Conservation (phyloP, 2,329 filamentous ascomycete genomes). For the Diaporthe velutina region DNA sequence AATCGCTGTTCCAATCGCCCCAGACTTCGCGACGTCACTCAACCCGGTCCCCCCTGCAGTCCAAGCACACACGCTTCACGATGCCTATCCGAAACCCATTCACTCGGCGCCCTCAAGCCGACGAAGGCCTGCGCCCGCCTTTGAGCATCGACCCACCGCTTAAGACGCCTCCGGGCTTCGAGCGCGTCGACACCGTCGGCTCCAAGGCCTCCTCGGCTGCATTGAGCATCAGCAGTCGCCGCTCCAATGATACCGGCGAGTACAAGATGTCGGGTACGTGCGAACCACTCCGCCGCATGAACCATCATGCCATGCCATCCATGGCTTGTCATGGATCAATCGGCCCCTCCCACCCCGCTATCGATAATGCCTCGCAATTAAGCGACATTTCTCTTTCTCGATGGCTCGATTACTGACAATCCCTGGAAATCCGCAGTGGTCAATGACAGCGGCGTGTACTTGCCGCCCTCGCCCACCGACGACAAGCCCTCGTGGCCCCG, state of each 20-base stretch:
- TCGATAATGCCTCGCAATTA: slow-evolving; percentile 35
- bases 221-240: slow-evolving; percentile 69
- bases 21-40: neutral
- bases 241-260: slow-evolving; percentile 75
- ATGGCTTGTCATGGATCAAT: neutral
- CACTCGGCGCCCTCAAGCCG: slow-evolving; percentile 65
- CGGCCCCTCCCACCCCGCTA: slow-evolving; percentile 5
- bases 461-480: slow-evolving; percentile 92
- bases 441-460: slow-evolving; percentile 94
- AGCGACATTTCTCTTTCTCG: slow-evolving; percentile 6
- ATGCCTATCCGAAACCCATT: slow-evolving; percentile 85
- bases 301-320: slow-evolving; percentile 17
- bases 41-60: neutral
- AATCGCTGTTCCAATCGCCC: neutral
- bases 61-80: slow-evolving; percentile 41
- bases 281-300: slow-evolving; percentile 28
- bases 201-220: slow-evolving; percentile 73
- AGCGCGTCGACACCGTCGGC: slow-evolving; percentile 72
- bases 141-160: slow-evolving; percentile 55
- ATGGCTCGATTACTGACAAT: slow-evolving; percentile 15
- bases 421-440: slow-evolving; percentile 74
- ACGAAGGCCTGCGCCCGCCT: slow-evolving; percentile 65
- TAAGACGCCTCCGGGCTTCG: slow-evolving; percentile 60
- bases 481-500: slow-evolving; percentile 79
- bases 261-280: slow-evolving; percentile 84